Evolutionary conservation across 2,329 filamentous ascomycete genomes (phyloP).

Genomic region (Didymella arachidicola): DNA sequence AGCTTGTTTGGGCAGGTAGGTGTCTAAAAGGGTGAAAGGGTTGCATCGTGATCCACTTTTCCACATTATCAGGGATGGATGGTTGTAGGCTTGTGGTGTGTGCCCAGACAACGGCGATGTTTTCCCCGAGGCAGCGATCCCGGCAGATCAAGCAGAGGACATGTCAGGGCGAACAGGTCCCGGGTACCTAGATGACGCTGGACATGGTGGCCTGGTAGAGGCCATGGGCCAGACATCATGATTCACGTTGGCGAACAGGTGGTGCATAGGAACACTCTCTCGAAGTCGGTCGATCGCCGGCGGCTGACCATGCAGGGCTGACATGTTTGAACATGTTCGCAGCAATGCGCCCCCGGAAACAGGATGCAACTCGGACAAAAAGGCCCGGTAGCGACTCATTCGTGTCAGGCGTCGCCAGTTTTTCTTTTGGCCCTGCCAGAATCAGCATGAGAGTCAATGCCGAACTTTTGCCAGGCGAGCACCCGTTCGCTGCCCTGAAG

Average conservation of each 20-base stretch:
- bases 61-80: constrained; percentile 20
- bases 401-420: constrained; percentile 30
- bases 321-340: constrained; percentile 42
- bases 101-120: constrained; percentile 27
- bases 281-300: constrained; percentile 32
- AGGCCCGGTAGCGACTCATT: constrained; percentile 12
- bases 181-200: constrained; percentile 9
- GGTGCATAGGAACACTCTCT: constrained; percentile 34
- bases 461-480: constrained; percentile 29
- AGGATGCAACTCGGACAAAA: constrained; percentile 20
- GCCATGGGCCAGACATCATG: constrained; percentile 24
- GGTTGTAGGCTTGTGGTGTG: constrained; percentile 26
- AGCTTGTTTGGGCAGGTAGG: constrained; percentile 17
- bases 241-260: constrained; percentile 35
- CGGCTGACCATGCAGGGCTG: constrained; percentile 19
- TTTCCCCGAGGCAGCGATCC: constrained; percentile 31
- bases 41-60: constrained; percentile 26
- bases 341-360: constrained; percentile 27
- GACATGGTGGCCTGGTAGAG: constrained; percentile 16
- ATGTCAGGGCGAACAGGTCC: constrained; percentile 19
- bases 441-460: constrained; percentile 28
- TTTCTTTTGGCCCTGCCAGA: constrained; percentile 20
- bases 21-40: constrained; percentile 10
- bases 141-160: constrained; percentile 30
- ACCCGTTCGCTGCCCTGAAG: constrained; percentile 17